Conservation (phyloP, 371 early-diverging fungal species). For the Rhizopus delemar region DNA sequence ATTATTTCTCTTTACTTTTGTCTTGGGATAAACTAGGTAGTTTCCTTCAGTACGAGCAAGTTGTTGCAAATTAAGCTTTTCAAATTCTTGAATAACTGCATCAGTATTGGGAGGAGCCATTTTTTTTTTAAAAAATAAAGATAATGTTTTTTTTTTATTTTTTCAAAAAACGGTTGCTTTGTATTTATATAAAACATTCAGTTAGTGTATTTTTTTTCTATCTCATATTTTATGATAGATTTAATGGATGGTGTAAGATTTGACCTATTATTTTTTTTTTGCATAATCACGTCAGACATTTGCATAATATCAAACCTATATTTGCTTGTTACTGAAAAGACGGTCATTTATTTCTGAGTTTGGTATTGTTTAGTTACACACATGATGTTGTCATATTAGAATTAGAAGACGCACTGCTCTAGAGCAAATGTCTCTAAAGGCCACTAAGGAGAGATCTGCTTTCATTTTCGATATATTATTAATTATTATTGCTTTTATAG, state of each 20-base stretch:
- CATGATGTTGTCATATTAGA: no score
- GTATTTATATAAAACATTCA: background rate
- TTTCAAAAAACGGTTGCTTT: background rate
- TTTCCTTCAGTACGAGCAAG: constrained; percentile 42
- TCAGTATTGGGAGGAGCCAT: constrained; percentile 35
- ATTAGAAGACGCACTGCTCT: no score
- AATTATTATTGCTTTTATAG: no score
- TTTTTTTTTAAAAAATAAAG: background rate
- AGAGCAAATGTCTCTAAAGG: no score
- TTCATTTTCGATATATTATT: no score
- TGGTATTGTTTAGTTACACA: no score
- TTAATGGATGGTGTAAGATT: background rate
- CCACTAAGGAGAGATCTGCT: no score
- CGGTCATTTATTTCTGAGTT: no score
- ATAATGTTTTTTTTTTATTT: background rate
- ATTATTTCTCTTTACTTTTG: constrained; percentile 21
- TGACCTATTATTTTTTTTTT: background rate
- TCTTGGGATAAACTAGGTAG: constrained; percentile 43
- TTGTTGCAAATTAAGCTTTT: constrained; percentile 38
- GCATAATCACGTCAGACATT: background rate
- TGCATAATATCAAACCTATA: background rate
- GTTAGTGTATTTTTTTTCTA: background rate
- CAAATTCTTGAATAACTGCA: constrained; percentile 31
- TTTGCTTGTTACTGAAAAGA: no score
- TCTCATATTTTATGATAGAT: background rate